phyloP scores from a whole-genome alignment of 768 basidiomycete species.

The Pisolithus albus region DNA sequence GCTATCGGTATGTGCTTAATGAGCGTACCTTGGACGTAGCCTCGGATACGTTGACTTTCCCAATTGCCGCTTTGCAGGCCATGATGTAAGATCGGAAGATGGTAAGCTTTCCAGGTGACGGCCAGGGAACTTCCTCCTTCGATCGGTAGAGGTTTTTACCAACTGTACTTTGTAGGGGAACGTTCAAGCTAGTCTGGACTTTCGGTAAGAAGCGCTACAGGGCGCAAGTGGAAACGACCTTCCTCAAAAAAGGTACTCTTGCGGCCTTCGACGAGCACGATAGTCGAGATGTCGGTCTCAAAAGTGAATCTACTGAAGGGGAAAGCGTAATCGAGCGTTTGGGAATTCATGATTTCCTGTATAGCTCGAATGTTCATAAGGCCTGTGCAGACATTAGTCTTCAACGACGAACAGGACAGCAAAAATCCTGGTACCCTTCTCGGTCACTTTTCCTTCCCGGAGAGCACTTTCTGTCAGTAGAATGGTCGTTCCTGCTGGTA shows the following conservation, averaged over 20 bases:
- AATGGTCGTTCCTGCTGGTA: constrained; percentile 53
- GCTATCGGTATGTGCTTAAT: neutral
- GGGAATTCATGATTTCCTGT: constrained; percentile 56
- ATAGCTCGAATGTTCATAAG: neutral
- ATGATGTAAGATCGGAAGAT: constrained; percentile 54
- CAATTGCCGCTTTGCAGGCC: constrained; percentile 44
- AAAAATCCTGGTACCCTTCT: constrained; percentile 30
- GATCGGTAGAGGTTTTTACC: constrained; percentile 43
- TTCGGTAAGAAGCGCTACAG: neutral
- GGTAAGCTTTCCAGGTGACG: constrained; percentile 40
- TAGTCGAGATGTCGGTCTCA: constrained; percentile 62
- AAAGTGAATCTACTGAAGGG: constrained; percentile 71
- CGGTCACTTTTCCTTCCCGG: constrained; percentile 58
- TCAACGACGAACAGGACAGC: neutral
- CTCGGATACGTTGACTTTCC: constrained; percentile 47
- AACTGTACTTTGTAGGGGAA: constrained; percentile 40
- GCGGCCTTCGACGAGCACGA: constrained; percentile 56
- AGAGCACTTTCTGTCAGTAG: constrained; percentile 63
- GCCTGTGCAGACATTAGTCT: neutral
- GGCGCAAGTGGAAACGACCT: neutral
- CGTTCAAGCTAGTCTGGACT: constrained; percentile 49
- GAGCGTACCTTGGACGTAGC: constrained; percentile 50
- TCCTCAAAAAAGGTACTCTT: constrained; percentile 74
- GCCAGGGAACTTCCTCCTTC: constrained; percentile 37
- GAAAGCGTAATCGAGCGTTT: constrained; percentile 68